These are phyloP conservation scores for Cyamopsis tetragonoloba DNA, from an alignment of 306 rosid genomes.

Conservation along the genomic window DNA sequence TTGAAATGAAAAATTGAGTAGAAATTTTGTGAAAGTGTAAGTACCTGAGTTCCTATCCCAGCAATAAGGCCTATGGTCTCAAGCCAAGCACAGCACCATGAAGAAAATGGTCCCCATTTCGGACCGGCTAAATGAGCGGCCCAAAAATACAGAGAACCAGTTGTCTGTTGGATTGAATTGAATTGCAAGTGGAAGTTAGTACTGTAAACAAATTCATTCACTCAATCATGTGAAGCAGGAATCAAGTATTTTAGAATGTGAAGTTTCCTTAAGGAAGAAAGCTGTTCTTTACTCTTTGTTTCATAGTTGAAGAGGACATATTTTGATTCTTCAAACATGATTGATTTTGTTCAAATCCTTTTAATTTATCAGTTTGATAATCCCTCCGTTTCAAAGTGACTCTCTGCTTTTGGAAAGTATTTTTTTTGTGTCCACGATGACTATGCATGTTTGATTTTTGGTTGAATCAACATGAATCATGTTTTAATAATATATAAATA, in stretches of 20 bases:
- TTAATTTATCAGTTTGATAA: not conserved
- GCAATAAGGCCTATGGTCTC: constrained; percentile 84
- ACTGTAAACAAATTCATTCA: not conserved
- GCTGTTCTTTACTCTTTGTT: not conserved
- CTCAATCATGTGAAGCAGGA: constrained; percentile 1
- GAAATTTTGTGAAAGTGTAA: not conserved
- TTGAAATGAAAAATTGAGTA: no score
- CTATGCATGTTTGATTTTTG: no score
- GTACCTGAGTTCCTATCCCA: constrained; percentile 86
- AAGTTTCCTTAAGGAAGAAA: not conserved
- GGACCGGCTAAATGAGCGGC: constrained; percentile 96
- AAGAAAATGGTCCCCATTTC: constrained; percentile 89
- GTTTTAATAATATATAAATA: no score
- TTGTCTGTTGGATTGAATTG: constrained; percentile 50
- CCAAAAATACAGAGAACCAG: constrained; percentile 93
- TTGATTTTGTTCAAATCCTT: not conserved
- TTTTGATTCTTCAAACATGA: constrained; percentile 6
- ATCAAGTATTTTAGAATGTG: not conserved
- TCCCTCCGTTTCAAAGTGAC: no score
- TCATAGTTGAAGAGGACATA: not conserved
- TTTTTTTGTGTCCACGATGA: no score
- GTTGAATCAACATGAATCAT: no score
- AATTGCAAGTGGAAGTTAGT: constrained; percentile 24
- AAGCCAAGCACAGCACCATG: constrained; percentile 96
- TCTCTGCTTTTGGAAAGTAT: no score